Evolutionary conservation across 768 basidiomycete genomes (phyloP).

Genomic region (Trametes cinnabarina): DNA sequence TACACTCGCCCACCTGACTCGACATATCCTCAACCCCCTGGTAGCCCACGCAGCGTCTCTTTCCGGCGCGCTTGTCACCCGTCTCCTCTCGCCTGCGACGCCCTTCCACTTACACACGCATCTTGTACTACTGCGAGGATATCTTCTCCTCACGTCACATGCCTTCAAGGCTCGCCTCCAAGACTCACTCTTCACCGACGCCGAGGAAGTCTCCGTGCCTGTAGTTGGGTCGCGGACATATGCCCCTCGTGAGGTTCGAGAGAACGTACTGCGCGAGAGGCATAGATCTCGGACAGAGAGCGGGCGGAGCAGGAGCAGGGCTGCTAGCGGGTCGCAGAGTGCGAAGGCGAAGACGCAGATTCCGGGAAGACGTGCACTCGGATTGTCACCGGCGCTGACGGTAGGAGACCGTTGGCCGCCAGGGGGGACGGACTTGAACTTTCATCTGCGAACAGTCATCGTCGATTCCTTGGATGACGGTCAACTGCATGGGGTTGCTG

Average conservation of each 20-base stretch:
- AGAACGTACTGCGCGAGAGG: background rate
- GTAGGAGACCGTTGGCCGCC: slow-evolving; percentile 84
- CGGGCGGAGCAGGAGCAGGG: background rate
- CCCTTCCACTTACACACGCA: slow-evolving; percentile 70
- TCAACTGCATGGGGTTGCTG: background rate
- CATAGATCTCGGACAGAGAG: background rate
- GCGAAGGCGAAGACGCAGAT: background rate
- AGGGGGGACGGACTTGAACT: slow-evolving; percentile 80
- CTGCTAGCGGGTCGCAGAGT: background rate
- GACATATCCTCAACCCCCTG: slow-evolving; percentile 61
- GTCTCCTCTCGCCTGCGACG: slow-evolving; percentile 62
- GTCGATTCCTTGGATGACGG: slow-evolving; percentile 66
- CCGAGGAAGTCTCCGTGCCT: slow-evolving; percentile 39
- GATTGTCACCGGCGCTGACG: slow-evolving; percentile 69
- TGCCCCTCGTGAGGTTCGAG: slow-evolving; percentile 11
- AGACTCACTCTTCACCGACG: slow-evolving; percentile 75
- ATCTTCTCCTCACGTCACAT: slow-evolving; percentile 69
- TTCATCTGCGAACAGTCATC: slow-evolving; percentile 79
- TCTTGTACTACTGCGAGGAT: slow-evolving; percentile 67
- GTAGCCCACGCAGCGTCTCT: slow-evolving; percentile 60
- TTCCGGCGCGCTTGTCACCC: slow-evolving; percentile 61
- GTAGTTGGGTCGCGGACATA: slow-evolving; percentile 13
- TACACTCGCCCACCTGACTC: slow-evolving; percentile 57
- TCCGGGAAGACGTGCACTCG: slow-evolving; percentile 53
- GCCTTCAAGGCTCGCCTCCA: slow-evolving; percentile 71